Evolutionary conservation across 169 alveolate genomes (phyloP), one percentile per base, ranked within the genome.

Genomic region (Sarcocystis neurona): DNA sequence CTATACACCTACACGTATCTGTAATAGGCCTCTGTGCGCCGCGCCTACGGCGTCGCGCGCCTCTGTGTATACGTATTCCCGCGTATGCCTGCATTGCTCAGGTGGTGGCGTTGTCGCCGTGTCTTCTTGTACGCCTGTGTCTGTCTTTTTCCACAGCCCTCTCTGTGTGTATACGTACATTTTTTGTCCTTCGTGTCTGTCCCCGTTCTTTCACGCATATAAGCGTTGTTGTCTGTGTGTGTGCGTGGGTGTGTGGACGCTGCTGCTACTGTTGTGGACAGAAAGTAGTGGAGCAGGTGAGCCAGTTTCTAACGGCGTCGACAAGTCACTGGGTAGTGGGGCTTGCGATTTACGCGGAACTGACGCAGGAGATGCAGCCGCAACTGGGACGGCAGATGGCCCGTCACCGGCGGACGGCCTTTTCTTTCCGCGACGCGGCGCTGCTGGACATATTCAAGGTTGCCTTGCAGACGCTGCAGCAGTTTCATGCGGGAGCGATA

Each of bases 241-340:
- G 86, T 37, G 86, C 46, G 86, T 30, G 86, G 30, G 87, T 80
- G 79, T 32, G 79, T 50, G 80, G 10, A 20, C 20, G n/a, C n/a
- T n/a, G n/a, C n/a, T n/a, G n/a, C n/a, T n/a, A 12, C n/a, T 53
- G 63, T 53, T n/a, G n/a, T n/a, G n/a, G n/a, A 30, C 93, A 90
- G 93, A 79, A 89, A 44, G 85, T 93, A 46, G 85, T 93, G 68
- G 95, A 91, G 70, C 95, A 94, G 70, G 95, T 93, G 34, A 77
- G 90, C 32, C 93, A 91, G 91, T 94, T 97, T 92, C 91, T 97
- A 77, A 90, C 94, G 53, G 97, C 98, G 34, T 91, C 97, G 27
- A 96, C 98, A 48, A 94, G 94, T 72, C 99, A 97, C 85, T 97
- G 98, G 98, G 97, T 97, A n/a, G 95, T 97, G 46, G 98, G 98